These are phyloP conservation scores for Globisporangium sylvaticum DNA, from an alignment of 352 stramenopile genomes.

Conservation along the genomic window DNA sequence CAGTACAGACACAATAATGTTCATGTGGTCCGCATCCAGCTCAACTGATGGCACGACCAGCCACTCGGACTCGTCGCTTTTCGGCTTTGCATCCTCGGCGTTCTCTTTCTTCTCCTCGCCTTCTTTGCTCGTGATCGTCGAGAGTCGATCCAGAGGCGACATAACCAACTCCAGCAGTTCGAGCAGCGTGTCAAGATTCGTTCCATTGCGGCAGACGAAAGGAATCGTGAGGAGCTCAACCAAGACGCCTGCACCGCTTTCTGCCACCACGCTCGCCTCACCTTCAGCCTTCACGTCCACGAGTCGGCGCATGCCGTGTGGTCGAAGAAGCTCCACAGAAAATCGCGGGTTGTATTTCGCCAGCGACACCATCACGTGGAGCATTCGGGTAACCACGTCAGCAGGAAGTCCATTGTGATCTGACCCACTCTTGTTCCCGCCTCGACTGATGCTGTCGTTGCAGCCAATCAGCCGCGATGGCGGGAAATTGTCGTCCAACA, in stretches of 20 bases:
- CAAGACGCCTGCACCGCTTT: slow-evolving; percentile 61
- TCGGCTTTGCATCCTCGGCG: slow-evolving; percentile 17
- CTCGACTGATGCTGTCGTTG: slow-evolving; percentile 19
- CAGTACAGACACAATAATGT: slow-evolving; percentile 62
- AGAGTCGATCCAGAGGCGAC: slow-evolving; percentile 79
- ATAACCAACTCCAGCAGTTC: slow-evolving; percentile 90
- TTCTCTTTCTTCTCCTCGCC: slow-evolving; percentile 19
- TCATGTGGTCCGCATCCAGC: slow-evolving; percentile 51
- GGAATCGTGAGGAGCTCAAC: slow-evolving; percentile 88
- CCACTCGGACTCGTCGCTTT: slow-evolving; percentile 46
- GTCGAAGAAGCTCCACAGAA: slow-evolving; percentile 82
- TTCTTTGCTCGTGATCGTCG: slow-evolving; percentile 13
- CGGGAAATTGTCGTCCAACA: slow-evolving; percentile 53
- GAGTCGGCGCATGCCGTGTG: slow-evolving; percentile 48
- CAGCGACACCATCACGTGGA: slow-evolving; percentile 84
- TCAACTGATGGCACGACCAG: slow-evolving; percentile 58
- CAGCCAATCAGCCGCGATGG: slow-evolving; percentile 55
- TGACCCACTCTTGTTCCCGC: slow-evolving; percentile 3
- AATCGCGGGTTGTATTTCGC: slow-evolving; percentile 91
- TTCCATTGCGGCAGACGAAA: slow-evolving; percentile 84
- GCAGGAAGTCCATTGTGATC: slow-evolving; percentile 44
- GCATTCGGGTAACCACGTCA: slow-evolving; percentile 87
- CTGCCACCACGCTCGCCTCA: slow-evolving; percentile 3
- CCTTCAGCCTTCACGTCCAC: slow-evolving; percentile 18
- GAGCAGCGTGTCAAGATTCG: slow-evolving; percentile 91